Evolutionary conservation across 2,329 filamentous ascomycete species (phyloP), one percentile per base, ranked within the genome.

Genomic region (Stromatinia cepivora): DNA sequence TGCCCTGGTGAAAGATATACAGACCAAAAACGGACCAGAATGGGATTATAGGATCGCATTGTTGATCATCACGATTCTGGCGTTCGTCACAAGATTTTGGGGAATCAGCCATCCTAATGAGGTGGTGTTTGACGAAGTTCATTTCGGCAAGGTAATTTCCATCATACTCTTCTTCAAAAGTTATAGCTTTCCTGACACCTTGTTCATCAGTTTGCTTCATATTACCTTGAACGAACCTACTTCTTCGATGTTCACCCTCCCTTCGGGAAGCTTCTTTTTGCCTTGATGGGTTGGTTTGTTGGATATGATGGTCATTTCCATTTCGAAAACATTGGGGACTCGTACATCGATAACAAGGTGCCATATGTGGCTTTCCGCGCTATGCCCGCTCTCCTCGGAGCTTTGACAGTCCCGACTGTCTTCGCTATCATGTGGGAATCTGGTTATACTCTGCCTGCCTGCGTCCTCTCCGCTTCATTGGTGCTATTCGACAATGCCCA

Each of bases 351-450:
- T 71, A 97, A 99, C 85, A 95, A 96, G 79, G 94, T 99, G 54
- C 95, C 95, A 50, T 99, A 99, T 80, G 92, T 99, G 72, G 94
- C 95, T 72, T 97, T 96, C 83, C 92, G 95, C 76, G 91, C 94
- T 58, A 88, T 99, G 84, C 95, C 95, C 54, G 95, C 95, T 70
- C 87, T 95, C 63, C 88, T 98, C 75, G 95, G 95, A 74, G 91
- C 95, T 69, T 84, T 99, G 75, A 99, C 95, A 15, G 93, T 99
- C 65, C 91, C 94, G n/a, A 91, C 94, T 61, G 90, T 92, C 69
- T 99, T 97, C 81, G 83, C 97, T 79, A 99, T 97, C 81, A 99
- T 99, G 95, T 99, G 95, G 95, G 95, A 99, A 82, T 98, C 95
- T 63, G 95, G 94, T 72, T 99, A 99, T 82, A 97, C 93, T 73